Percentiles rank a stretch among this genome's conserved stretches.
Conservation (phyloP, 345 rosid genomes). For the Pseudoturritis turrita region DNA sequence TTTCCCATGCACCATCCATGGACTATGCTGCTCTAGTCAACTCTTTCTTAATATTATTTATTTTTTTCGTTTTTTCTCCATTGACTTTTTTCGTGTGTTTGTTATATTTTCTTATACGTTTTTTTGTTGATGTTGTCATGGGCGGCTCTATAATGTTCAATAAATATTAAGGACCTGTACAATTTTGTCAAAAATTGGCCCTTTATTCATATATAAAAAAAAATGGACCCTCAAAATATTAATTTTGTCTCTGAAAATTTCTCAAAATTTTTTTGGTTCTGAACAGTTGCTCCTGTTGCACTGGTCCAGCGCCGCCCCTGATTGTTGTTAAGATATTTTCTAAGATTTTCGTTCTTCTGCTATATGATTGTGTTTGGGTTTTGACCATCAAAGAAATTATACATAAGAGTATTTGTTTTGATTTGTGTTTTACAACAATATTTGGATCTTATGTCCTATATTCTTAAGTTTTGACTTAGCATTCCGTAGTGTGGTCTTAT, state of each 20-base stretch:
- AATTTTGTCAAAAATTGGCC: too few species aligned
- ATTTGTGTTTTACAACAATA: not conserved
- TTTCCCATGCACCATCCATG: slow-evolving; percentile 8
- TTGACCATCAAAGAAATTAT: not conserved
- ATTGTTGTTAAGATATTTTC: not conserved
- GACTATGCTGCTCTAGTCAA: not conserved
- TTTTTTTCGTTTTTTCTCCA: not conserved
- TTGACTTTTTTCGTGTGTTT: not conserved
- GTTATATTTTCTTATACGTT: too few species aligned
- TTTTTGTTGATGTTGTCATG: too few species aligned
- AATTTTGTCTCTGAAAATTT: too few species aligned
- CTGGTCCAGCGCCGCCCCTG: too few species aligned
- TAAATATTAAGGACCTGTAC: too few species aligned
- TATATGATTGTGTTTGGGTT: not conserved
- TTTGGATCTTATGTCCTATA: not conserved
- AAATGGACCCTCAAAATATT: too few species aligned
- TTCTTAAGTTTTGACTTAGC: not conserved
- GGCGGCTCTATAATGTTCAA: too few species aligned
- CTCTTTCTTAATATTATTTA: not conserved
- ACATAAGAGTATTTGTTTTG: not conserved
- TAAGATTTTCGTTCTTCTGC: not conserved
- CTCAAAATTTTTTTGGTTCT: too few species aligned
- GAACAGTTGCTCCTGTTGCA: too few species aligned
- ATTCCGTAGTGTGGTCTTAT: not conserved
- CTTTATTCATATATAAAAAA: too few species aligned